Evolutionary conservation across 345 rosid genomes (phyloP).

Genomic region (Euphorbia lathyris): DNA sequence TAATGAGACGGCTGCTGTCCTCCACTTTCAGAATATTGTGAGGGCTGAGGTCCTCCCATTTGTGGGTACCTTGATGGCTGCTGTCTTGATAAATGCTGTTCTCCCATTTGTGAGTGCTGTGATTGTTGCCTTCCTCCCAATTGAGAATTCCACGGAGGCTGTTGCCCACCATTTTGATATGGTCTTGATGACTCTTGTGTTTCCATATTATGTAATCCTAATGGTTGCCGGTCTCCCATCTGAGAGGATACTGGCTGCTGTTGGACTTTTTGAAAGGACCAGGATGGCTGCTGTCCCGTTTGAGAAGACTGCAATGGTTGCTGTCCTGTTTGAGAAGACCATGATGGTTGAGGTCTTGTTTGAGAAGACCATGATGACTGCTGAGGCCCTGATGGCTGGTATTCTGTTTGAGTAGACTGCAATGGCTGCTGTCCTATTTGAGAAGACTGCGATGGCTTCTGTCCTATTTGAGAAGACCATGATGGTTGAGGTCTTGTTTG

Average conservation of each 20-base stretch:
- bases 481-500: conserved; percentile 1
- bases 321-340: conserved; percentile 12
- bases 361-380: too few species aligned
- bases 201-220: too few species aligned
- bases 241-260: conserved; percentile 1
- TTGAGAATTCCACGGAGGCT: too few species aligned
- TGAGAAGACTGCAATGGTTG: conserved; percentile 4
- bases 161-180: too few species aligned
- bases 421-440: conserved; percentile 14
- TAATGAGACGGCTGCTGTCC: not conserved
- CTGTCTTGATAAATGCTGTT: conserved; percentile 11
- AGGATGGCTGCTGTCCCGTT: conserved; percentile 1
- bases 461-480: not conserved
- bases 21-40: conserved; percentile 11
- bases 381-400: not conserved
- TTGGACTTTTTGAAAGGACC: not conserved
- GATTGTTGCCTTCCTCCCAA: conserved; percentile 1
- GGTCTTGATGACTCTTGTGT: too few species aligned
- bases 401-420: conserved; percentile 6
- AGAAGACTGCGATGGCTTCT: not conserved
- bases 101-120: not conserved
- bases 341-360: not conserved
- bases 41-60: not conserved
- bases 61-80: not conserved
- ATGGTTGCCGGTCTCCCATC: too few species aligned